phyloP scores from a whole-genome alignment of 1,284 basidiomycete species.

The Coniferiporia sulphurascens region DNA sequence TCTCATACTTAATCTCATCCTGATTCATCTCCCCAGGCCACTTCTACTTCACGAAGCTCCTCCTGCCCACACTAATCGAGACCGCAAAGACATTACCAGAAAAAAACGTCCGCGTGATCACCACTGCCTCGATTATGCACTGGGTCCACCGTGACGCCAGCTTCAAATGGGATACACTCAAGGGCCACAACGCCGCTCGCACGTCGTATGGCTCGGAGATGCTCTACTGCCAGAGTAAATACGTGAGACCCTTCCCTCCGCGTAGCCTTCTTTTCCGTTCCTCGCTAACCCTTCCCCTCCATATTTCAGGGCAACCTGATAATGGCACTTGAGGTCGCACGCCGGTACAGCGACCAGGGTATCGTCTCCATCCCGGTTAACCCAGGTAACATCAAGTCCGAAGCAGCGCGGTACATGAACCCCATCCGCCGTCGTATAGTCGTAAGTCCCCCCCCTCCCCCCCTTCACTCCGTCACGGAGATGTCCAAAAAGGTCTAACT shows the following conservation, averaged over 20 bases:
- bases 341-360: slow-evolving; percentile 25
- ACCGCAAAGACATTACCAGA: slow-evolving; percentile 28
- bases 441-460: not conserved
- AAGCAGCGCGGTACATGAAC: slow-evolving; percentile 32
- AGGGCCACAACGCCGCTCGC: slow-evolving; percentile 30
- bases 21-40: slow-evolving; percentile 25
- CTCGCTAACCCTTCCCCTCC: not conserved
- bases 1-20: not conserved
- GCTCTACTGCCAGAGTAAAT: slow-evolving; percentile 39
- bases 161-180: slow-evolving; percentile 35
- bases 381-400: slow-evolving; percentile 35
- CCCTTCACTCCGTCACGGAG: not conserved
- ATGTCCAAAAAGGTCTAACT: no score
- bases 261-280: not conserved
- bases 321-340: slow-evolving; percentile 26
- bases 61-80: slow-evolving; percentile 39
- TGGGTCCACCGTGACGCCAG: slow-evolving; percentile 22
- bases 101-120: slow-evolving; percentile 39
- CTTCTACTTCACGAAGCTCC: slow-evolving; percentile 45
- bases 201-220: slow-evolving; percentile 22
- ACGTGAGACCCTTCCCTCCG: slow-evolving; percentile 26
- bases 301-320: slow-evolving; percentile 24
- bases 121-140: slow-evolving; percentile 33
- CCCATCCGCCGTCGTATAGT: not conserved
- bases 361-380: slow-evolving; percentile 27